These are phyloP conservation scores for Orbilia ellipsospora DNA, from an alignment of 2,329 filamentous ascomycete species.

Conservation along the genomic window DNA sequence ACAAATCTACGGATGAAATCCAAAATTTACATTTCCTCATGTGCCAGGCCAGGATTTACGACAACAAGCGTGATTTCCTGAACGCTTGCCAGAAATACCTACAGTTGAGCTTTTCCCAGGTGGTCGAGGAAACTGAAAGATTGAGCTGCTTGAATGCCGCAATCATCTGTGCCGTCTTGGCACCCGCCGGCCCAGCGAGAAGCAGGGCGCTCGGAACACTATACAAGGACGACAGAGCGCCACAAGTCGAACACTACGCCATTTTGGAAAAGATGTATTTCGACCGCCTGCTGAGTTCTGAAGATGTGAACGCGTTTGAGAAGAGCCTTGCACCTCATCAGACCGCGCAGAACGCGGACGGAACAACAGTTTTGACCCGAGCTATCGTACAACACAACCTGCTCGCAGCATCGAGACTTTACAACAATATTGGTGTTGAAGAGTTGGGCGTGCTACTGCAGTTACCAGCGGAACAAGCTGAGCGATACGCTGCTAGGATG, in stretches of 20 bases:
- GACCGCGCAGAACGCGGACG: constrained; percentile 87
- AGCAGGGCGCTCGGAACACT: constrained; percentile 82
- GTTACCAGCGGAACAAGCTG: constrained; percentile 81
- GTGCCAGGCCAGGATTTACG: constrained; percentile 90
- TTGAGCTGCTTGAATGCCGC: constrained; percentile 85
- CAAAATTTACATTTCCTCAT: constrained; percentile 87
- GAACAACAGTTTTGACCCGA: constrained; percentile 89
- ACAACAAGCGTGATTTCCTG: constrained; percentile 88
- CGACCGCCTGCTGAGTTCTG: constrained; percentile 80
- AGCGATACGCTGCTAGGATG: constrained; percentile 93
- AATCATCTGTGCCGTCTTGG: constrained; percentile 90
- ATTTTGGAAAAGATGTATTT: constrained; percentile 99
- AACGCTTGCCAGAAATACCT: constrained; percentile 90
- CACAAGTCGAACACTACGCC: constrained; percentile 78
- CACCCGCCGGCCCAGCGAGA: constrained; percentile 86
- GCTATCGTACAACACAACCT: constrained; percentile 97
- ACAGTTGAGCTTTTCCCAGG: constrained; percentile 79
- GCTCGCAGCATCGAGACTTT: constrained; percentile 82
- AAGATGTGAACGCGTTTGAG: constrained; percentile 89
- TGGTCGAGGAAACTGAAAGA: constrained; percentile 87
- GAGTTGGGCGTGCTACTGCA: constrained; percentile 81
- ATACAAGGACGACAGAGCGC: constrained; percentile 90
- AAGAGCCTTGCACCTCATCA: constrained; percentile 85
- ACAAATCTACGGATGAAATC: constrained; percentile 77
- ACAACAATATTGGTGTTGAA: constrained; percentile 80